Evolutionary conservation across 805 yeast genomes (phyloP), one percentile per base, ranked within the genome.

Genomic region (Ogataea sp.): DNA sequence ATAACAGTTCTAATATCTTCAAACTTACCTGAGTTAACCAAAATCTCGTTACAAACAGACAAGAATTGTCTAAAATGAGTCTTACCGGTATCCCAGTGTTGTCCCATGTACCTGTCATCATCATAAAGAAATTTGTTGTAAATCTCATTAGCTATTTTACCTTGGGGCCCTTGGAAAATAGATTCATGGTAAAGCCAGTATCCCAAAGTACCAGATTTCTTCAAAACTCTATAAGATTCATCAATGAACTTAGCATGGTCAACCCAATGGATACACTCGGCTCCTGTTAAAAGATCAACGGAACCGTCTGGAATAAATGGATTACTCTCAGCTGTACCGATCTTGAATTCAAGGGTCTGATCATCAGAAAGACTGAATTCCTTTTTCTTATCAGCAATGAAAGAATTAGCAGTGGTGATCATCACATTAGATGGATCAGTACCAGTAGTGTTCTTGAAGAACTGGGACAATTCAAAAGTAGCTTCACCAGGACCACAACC

Each of bases 1-100:
- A 61, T 58, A 28, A 46, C 55, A 10, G 59, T 56, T 32, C 53
- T 46, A 10, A 67, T 52, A 43, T 58, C 56, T 17, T 32, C 29
- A 42, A 54, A 59, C 14, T 48, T 36, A 8, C 50, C 42, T 2
- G 58, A 63, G 4, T 39, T 21, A 2, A 81, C 78, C 3, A 71
- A 49, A 27, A 63, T 54, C 5, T 50, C 55, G 39, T 60, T 57
- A 5, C 78, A 64, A 10, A 63, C 71, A 14, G 45, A 50, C 44
- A 72, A 67, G 41, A 68, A 51, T 6, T 61, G 45, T 38, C 79
- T 62, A 26, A 89, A 57, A 13, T 71, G 61, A 6, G 52, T 39
- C 36, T 95, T 65, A 0, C 96, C 97, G 0, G 95, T 93, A 48
- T 85, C 83, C 97, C 97, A 89, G 53, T 75, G 75, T 0, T 79